Conservation (phyloP, 257 asterid species). For the Solanum commersonii region DNA sequence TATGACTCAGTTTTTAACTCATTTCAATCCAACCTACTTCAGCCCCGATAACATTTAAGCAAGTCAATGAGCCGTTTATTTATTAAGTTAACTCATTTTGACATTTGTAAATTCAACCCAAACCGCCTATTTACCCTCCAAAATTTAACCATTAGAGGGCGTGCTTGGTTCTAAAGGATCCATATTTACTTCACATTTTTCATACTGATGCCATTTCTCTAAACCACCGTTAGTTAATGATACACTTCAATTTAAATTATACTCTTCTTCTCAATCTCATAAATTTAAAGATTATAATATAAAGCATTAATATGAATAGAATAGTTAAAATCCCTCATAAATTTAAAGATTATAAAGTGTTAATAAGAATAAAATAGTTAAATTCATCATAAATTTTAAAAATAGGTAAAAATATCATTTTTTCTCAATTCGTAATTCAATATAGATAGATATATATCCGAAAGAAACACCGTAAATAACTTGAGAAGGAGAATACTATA, state of each 20-base stretch:
- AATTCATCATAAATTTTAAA: too few relatives aligned
- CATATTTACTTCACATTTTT: neutral
- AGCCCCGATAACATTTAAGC: neutral
- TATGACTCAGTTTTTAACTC: neutral
- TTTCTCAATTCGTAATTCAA: neutral
- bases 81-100: neutral
- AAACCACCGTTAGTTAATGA: neutral
- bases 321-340: neutral
- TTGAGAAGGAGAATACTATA: neutral
- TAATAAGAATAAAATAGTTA: too few relatives aligned
- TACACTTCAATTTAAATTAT: neutral
- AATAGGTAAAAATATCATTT: too few relatives aligned
- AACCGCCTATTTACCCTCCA: neutral
- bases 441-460: accelerated
- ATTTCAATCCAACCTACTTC: neutral
- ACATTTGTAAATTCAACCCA: neutral
- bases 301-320: neutral
- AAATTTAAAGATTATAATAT: too few relatives aligned
- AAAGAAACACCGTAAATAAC: neutral
- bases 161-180: neutral
- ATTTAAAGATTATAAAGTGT: too few relatives aligned
- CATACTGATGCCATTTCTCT: neutral
- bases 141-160: neutral
- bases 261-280: neutral
- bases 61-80: neutral